Percentiles rank a stretch among this genome's conserved stretches.
Conservation (phyloP, 2,329 filamentous ascomycete genomes). For the Chrysoporthe austroafricana region DNA sequence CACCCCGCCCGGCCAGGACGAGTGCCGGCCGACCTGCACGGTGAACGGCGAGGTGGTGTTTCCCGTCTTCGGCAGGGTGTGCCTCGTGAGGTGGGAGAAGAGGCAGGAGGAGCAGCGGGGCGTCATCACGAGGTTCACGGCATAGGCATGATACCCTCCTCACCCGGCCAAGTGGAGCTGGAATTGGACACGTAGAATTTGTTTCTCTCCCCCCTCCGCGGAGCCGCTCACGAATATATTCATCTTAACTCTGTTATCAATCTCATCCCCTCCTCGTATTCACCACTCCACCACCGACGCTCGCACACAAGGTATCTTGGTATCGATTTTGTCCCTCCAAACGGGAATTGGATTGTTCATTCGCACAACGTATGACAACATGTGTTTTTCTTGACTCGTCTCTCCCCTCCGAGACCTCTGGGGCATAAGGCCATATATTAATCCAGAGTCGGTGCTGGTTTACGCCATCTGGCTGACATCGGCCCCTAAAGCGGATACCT, state of each 20-base stretch:
- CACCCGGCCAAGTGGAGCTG: neutral
- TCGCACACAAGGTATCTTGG: neutral
- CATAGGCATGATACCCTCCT: constrained; percentile 17
- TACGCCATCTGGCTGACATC: constrained; percentile 30
- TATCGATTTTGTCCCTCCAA: neutral
- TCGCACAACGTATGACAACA: too few species aligned
- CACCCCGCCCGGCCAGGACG: neutral
- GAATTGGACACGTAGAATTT: neutral
- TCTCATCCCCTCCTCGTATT: neutral
- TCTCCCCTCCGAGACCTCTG: too few species aligned
- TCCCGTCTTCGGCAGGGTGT: neutral
- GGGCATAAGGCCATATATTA: neutral
- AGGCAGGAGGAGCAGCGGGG: neutral
- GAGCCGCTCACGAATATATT: neutral
- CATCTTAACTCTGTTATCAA: neutral
- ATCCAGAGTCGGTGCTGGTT: neutral
- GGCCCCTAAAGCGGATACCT: constrained; percentile 41
- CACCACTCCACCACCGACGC: neutral
- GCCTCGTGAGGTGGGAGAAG: neutral
- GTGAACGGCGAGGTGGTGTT: neutral
- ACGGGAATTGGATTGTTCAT: neutral
- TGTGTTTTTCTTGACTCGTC: too few species aligned
- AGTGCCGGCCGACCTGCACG: neutral
- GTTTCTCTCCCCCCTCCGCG: neutral
- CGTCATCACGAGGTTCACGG: neutral